These are phyloP conservation scores for Musa acuminata DNA, from an alignment of 176 grass and related monocot species.

Conservation along the genomic window DNA sequence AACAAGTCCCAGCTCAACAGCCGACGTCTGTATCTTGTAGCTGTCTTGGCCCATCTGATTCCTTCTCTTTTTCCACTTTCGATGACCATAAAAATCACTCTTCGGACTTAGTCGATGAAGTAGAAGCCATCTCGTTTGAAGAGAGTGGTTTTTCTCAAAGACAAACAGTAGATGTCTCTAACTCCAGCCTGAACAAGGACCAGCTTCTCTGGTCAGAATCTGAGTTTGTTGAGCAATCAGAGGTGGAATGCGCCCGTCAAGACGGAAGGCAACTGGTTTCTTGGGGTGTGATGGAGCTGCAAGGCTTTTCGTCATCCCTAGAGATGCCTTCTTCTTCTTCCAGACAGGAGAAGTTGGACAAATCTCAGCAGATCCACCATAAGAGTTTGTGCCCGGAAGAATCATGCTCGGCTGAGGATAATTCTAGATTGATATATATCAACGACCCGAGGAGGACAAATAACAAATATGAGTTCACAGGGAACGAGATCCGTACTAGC, in stretches of 20 bases:
- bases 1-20: slow-evolving; percentile 18
- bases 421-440: slow-evolving; percentile 78
- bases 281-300: slow-evolving; percentile 68
- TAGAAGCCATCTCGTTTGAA: slow-evolving; percentile 17
- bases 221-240: slow-evolving; percentile 41
- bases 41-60: slow-evolving; percentile 47
- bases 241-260: slow-evolving; percentile 74
- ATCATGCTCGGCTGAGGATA: slow-evolving; percentile 58
- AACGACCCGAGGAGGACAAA: slow-evolving; percentile 91
- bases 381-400: slow-evolving; percentile 72
- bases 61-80: slow-evolving; percentile 48
- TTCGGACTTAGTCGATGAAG: slow-evolving; percentile 40
- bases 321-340: slow-evolving; percentile 46
- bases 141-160: background rate
- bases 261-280: slow-evolving; percentile 46
- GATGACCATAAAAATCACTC: slow-evolving; percentile 43
- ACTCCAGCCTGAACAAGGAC: slow-evolving; percentile 31
- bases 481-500: slow-evolving; percentile 97
- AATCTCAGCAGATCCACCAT: slow-evolving; percentile 39
- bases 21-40: slow-evolving; percentile 30
- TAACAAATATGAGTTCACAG: slow-evolving; percentile 83
- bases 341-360: slow-evolving; percentile 54
- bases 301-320: slow-evolving; percentile 46
- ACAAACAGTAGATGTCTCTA: slow-evolving; percentile 27
- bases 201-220: slow-evolving; percentile 61